A percentile compares a stretch with the other conserved stretches of the same genome.
These are phyloP conservation scores for Neurospora sp. DNA, from an alignment of 495 filamentous ascomycete species.

Conservation along the genomic window DNA sequence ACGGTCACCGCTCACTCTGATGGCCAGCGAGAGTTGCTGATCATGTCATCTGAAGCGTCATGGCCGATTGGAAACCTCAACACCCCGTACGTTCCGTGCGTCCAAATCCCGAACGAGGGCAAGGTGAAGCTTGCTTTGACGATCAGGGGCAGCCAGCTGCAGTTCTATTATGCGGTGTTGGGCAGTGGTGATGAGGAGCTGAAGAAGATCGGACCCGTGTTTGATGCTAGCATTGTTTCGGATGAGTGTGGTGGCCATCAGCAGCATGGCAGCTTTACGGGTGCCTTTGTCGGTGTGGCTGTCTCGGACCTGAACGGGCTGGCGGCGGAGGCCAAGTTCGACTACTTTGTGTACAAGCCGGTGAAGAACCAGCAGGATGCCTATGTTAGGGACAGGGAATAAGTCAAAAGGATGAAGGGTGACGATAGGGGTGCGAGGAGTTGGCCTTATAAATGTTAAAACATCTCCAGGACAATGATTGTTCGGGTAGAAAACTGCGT, in stretches of 20 bases:
- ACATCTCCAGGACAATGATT: not conserved
- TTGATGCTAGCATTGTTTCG: constrained; percentile 42
- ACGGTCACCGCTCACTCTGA: constrained; percentile 44
- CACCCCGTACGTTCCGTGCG: constrained; percentile 21
- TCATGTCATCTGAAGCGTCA: constrained; percentile 39
- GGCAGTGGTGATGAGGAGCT: constrained; percentile 24
- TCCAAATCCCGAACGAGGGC: constrained; percentile 38
- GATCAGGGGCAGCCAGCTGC: constrained; percentile 35
- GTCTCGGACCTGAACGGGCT: constrained; percentile 44
- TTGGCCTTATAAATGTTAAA: not conserved
- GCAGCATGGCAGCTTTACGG: constrained; percentile 46
- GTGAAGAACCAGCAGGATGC: constrained; percentile 35
- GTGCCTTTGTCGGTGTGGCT: constrained; percentile 45
- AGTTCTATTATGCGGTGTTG: constrained; percentile 40
- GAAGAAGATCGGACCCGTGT: constrained; percentile 40
- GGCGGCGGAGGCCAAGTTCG: constrained; percentile 35
- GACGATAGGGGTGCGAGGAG: not conserved
- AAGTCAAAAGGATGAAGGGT: not conserved
- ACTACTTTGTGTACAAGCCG: constrained; percentile 42
- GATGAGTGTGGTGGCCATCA: constrained; percentile 50
- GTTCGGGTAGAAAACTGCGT: not conserved
- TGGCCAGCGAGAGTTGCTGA: constrained; percentile 42
- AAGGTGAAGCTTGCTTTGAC: constrained; percentile 38
- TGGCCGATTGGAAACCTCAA: constrained; percentile 38
- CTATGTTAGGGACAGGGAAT: constrained; percentile 20